Evolutionary conservation across 148 eudicot species (phyloP).

Genomic region (Persicaria tinctoria): DNA sequence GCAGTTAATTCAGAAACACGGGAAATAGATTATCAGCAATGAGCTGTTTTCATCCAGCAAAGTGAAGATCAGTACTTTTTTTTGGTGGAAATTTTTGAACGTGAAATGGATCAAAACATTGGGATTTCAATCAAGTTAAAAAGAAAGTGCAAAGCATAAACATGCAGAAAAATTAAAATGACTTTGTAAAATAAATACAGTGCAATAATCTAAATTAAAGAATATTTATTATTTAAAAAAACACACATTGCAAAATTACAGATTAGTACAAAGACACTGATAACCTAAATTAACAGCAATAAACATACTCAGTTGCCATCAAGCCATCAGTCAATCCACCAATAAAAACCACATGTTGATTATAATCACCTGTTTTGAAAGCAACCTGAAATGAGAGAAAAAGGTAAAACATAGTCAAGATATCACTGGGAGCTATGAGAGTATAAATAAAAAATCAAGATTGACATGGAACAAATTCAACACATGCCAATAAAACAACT

Average conservation of each 20-base stretch:
- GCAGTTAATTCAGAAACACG: not conserved
- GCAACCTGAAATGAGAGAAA: slow-evolving; percentile 59
- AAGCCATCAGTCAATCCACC: slow-evolving; percentile 93
- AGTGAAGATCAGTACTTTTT: not conserved
- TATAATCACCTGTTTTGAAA: slow-evolving; percentile 79
- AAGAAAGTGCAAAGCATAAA: not conserved
- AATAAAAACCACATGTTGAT: slow-evolving; percentile 82
- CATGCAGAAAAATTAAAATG: not conserved
- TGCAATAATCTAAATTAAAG: not conserved
- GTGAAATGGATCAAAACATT: not conserved
- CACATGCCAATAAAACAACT: not conserved
- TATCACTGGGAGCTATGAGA: not conserved
- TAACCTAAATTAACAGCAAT: not conserved
- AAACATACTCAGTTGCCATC: slow-evolving; percentile 93
- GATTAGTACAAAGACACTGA: not conserved
- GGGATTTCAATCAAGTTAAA: not conserved
- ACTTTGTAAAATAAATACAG: not conserved
- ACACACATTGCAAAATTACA: not conserved
- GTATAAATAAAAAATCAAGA: not conserved
- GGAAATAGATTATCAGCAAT: not conserved
- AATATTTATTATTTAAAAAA: not conserved
- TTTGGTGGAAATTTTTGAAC: not conserved
- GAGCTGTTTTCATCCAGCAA: not conserved
- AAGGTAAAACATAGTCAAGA: not conserved
- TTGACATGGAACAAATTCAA: not conserved